Base-by-base conservation (phyloP, 2,329 filamentous ascomycete genomes). In the Seiridium cupressi region DNA sequence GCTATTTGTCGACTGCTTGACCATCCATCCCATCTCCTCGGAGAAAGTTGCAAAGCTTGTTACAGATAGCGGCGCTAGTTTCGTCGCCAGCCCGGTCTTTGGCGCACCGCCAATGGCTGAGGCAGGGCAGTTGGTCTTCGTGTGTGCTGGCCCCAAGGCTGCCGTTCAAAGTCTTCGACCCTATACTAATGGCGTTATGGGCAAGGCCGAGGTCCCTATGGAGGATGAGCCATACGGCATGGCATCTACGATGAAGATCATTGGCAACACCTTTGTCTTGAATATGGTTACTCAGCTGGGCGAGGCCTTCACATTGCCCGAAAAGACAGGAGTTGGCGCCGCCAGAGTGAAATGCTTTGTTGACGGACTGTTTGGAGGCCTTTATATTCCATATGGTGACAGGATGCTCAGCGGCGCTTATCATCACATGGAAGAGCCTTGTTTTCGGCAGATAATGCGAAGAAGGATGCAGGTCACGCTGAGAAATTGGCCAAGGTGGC, bases 211-310 rank as follows among this genome's bases (percentile, higher is more conserved):
- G n/a, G n/a, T n/a, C n/a, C n/a, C n/a, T n/a, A n/a, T n/a, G n/a
- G n/a, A n/a, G n/a, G n/a, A n/a, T n/a, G n/a, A n/a, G n/a, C n/a
- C n/a, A n/a, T n/a, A n/a, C 55, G 66, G 67, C 57, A 85, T 86
- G 57, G 88, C 92, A 4, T 84, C 87, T 1, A 83, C 86, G 48
- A 79, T 96, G 51, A 95, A 97, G 76, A 80, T 97, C 31, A 83
- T 96, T 6, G 93, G 93, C 60, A 97, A 97, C 74, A 91, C 90
- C 0, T 93, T 97, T 72, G 84, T 97, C 67, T 73, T 96, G 46
- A 90, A 91, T 77, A 93, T 93, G 83, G 84, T 93, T 31, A 89
- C 92, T 70, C 84, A 90, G 56, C 78, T 97, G 4, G 87, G 90
- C 1, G 92, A 96, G 77, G 90, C 88, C 5, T 84, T 93, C 70